These are phyloP conservation scores for Yamadazyma triangularis DNA, from an alignment of 1,139 yeast genomes.

Conservation along the genomic window DNA sequence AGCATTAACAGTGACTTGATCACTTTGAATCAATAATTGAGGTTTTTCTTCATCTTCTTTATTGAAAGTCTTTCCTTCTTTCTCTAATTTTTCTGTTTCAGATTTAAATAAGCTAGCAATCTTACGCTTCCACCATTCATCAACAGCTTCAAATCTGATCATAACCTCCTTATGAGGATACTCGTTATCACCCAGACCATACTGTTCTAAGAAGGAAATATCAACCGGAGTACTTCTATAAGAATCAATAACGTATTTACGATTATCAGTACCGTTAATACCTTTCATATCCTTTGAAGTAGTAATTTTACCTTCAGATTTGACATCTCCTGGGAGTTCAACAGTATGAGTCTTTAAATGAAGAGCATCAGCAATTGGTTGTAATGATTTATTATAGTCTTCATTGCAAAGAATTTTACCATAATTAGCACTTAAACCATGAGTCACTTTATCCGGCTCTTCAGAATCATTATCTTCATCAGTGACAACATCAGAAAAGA, in stretches of 20 bases:
- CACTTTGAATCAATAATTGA: constrained; percentile 53
- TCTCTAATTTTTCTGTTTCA: constrained; percentile 46
- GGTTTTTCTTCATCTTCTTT: constrained; percentile 38
- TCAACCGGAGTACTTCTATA: constrained; percentile 84
- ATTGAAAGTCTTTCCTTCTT: constrained; percentile 35
- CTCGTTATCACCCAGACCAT: constrained; percentile 37
- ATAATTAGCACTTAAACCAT: constrained; percentile 71
- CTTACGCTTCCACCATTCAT: constrained; percentile 81
- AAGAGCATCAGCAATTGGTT: constrained; percentile 65
- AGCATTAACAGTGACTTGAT: constrained; percentile 63
- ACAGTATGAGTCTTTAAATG: constrained; percentile 72
- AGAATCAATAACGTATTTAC: constrained; percentile 79
- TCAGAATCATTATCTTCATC: constrained; percentile 23
- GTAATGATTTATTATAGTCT: constrained; percentile 51
- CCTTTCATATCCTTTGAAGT: constrained; percentile 85
- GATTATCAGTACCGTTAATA: constrained; percentile 77
- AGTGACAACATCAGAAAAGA: constrained; percentile 49
- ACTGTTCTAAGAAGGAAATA: constrained; percentile 61
- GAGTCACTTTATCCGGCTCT: constrained; percentile 51
- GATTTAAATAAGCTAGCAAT: constrained; percentile 51
- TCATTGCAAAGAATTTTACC: constrained; percentile 43
- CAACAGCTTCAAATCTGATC: constrained; percentile 83
- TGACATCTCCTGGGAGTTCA: constrained; percentile 23
- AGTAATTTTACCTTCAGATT: constrained; percentile 41
- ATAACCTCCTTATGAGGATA: constrained; percentile 83